A percentile compares a stretch with the other conserved stretches of the same genome.
These are phyloP conservation scores for Diplogelasinospora grovesii DNA, from an alignment of 495 filamentous ascomycete genomes.

Conservation along the genomic window DNA sequence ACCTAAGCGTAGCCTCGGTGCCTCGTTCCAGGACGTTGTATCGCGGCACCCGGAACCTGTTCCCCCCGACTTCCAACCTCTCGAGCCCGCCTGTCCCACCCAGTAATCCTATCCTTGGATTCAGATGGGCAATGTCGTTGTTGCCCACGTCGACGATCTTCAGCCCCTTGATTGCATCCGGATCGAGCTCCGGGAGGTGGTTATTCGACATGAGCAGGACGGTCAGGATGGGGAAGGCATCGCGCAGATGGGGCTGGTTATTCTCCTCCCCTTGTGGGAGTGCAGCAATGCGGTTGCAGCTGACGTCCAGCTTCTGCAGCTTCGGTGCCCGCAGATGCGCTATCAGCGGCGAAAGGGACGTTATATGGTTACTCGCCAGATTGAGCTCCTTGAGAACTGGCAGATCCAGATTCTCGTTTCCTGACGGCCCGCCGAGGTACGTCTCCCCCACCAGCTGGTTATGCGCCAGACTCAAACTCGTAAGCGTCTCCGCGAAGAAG, in stretches of 20 bases:
- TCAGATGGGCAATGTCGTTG: conserved; percentile 73
- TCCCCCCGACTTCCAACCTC: conserved; percentile 62
- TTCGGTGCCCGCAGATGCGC: conserved; percentile 59
- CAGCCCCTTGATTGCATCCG: conserved; percentile 68
- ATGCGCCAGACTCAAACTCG: conserved; percentile 68
- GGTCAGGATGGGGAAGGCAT: conserved; percentile 58
- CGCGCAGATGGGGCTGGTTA: too few relatives aligned
- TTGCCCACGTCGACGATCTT: conserved; percentile 69
- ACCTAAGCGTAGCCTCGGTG: conserved; percentile 78
- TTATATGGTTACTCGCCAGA: conserved; percentile 61
- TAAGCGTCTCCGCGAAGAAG: conserved; percentile 61
- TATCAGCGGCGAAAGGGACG: conserved; percentile 55
- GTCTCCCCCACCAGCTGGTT: conserved; percentile 61
- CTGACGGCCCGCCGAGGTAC: conserved; percentile 38
- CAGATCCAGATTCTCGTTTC: conserved; percentile 53
- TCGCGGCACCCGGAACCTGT: conserved; percentile 78
- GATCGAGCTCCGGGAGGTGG: conserved; percentile 59
- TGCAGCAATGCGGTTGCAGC: conserved; percentile 64
- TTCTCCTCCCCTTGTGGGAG: conserved; percentile 52
- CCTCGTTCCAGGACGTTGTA: conserved; percentile 82
- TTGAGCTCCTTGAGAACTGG: conserved; percentile 70
- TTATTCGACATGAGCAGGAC: conserved; percentile 72
- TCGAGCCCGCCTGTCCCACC: conserved; percentile 47
- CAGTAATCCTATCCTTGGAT: conserved; percentile 70
- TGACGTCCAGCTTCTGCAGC: conserved; percentile 70